phyloP scores from a whole-genome alignment of 495 filamentous ascomycete genomes.

The Glutinoglossum americanum region DNA sequence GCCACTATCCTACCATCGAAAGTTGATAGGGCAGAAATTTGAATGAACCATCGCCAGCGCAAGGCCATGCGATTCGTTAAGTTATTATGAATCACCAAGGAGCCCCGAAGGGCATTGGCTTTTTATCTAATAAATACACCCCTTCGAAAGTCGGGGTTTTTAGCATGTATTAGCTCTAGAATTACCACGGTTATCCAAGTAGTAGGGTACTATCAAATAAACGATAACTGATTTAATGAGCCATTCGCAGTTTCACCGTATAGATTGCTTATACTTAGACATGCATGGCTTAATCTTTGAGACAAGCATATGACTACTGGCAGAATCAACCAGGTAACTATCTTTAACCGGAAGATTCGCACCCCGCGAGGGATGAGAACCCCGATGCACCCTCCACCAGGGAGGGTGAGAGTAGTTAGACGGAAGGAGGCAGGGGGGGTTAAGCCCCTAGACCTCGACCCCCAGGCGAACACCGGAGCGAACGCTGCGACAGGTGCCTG shows the following conservation, averaged over 20 bases:
- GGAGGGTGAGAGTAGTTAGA: no score
- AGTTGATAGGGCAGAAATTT: constrained; percentile 48
- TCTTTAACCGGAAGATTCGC: no score
- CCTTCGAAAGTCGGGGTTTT: constrained; percentile 24
- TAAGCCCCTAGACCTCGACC: constrained; percentile 5
- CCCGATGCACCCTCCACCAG: no score
- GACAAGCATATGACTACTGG: constrained; percentile 22
- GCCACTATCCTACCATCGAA: constrained; percentile 33
- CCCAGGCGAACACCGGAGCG: constrained; percentile 9
- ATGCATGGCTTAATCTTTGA: constrained; percentile 58
- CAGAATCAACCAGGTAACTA: constrained; percentile 47
- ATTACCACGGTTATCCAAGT: constrained; percentile 55
- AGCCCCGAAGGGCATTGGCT: constrained; percentile 42
- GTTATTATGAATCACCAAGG: constrained; percentile 43
- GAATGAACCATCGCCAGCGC: constrained; percentile 24
- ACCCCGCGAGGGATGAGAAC: no score
- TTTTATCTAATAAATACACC: constrained; percentile 54
- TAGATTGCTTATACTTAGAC: constrained; percentile 48
- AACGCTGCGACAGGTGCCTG: constrained; percentile 5
- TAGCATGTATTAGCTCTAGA: constrained; percentile 55
- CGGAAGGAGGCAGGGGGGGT: no score
- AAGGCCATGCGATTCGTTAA: constrained; percentile 43
- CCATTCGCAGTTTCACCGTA: constrained; percentile 51
- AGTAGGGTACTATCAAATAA: constrained; percentile 32
- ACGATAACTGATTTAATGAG: constrained; percentile 54